Conservation (phyloP, 140 eudicot species). For the Cichorium intybus region DNA sequence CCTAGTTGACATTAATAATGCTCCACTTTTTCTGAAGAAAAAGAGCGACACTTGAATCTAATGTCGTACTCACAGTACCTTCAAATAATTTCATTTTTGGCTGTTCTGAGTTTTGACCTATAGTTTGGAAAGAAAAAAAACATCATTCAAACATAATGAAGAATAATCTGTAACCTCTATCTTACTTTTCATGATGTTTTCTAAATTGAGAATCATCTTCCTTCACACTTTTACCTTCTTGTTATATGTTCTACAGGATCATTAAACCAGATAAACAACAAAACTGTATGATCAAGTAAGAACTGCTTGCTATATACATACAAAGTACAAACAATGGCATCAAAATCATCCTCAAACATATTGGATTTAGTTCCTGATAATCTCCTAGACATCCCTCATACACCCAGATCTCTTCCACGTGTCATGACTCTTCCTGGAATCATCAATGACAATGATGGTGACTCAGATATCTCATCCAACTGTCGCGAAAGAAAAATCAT, state of each 20-base stretch:
- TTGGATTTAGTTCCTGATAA: slow-evolving; percentile 60
- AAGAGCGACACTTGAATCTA: not conserved
- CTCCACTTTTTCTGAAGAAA: not conserved
- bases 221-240: not conserved
- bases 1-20: not conserved
- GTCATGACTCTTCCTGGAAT: slow-evolving; percentile 77
- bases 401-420: slow-evolving; percentile 67
- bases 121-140: not conserved
- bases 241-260: slow-evolving; percentile 22
- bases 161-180: not conserved
- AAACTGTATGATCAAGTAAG: slow-evolving; percentile 18
- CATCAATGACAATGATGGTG: slow-evolving; percentile 51
- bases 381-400: slow-evolving; percentile 61
- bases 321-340: slow-evolving; percentile 44
- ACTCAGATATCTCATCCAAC: slow-evolving; percentile 53
- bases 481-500: slow-evolving; percentile 54
- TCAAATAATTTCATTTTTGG: not conserved
- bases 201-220: no score
- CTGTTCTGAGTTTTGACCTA: slow-evolving; percentile 17
- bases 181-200: no score
- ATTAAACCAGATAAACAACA: slow-evolving; percentile 8
- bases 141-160: not conserved
- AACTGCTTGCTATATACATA: not conserved
- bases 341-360: slow-evolving; percentile 48
- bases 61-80: no score